Base-by-base conservation (phyloP, 441 rosid species). In the Erysimum cheiri region DNA sequence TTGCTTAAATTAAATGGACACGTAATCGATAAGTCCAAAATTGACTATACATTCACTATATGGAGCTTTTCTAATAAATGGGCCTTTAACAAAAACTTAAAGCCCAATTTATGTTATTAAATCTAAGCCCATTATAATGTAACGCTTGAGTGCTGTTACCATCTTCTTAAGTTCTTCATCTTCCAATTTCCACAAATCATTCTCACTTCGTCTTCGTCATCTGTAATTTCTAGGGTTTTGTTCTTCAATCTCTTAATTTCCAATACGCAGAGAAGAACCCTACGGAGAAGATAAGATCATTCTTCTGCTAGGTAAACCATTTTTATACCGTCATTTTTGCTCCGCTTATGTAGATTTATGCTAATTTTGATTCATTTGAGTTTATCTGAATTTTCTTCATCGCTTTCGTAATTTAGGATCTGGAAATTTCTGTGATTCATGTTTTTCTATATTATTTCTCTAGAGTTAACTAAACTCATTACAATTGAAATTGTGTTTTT, bases 171-270 rank as follows among this genome's bases (percentile, higher is more conserved):
- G 13, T 47, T 46, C 35, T 32, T 32, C 35, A 14, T 13, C 29
- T 31, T 44, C 66, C 28, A 43, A 5, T 29, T 11, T 46, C 35
- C 11, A 31, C 55, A 62, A 19, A 32, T 40, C 7, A 33, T 12
- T 48, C 57, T 63, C 56, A 35, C 56, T 64, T 47, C 55, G 4
- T 64, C 58, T 48, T 24, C 24, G 47, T 36, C 58, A 13, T 64
- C 58, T 3, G 47, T 35, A n/a, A 36, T 49, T 33, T 47, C 32
- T 19, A 32, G 67, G 56, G 56, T 47, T 47, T 47, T 62, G 12
- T 11, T 56, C 26, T 14, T 56, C 41, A 15, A 9, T 56, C n/a
- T 9, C n/a, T 19, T 6, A 5, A 9, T 56, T 2, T 32, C 35
- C n/a, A 63, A 55, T 35, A 17, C 10, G 31, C 62, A 19, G 39